phyloP scores from a whole-genome alignment of 257 asterid species.

The Solanum clarkiae region DNA sequence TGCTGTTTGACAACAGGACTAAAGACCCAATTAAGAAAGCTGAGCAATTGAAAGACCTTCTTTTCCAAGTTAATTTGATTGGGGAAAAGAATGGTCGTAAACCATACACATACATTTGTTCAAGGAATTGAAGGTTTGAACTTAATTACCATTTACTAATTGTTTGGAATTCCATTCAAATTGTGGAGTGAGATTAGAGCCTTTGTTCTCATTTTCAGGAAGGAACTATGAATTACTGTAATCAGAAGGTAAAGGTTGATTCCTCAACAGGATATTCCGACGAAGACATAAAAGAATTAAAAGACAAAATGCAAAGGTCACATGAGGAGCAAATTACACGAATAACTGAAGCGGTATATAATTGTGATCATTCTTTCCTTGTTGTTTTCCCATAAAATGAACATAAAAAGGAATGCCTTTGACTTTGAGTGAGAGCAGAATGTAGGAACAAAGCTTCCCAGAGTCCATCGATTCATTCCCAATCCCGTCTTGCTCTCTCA shows the following conservation, averaged over 20 bases:
- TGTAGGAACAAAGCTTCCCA: too few species aligned
- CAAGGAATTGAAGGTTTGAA: constrained; percentile 22
- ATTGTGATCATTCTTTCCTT: background rate
- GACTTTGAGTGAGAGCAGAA: too few species aligned
- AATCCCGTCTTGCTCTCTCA: too few species aligned
- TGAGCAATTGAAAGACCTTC: constrained; percentile 32
- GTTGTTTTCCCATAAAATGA: too few species aligned
- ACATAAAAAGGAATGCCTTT: too few species aligned
- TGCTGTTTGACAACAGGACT: constrained; percentile 51
- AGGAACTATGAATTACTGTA: constrained; percentile 17
- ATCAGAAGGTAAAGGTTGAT: constrained; percentile 29
- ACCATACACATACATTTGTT: constrained; percentile 40
- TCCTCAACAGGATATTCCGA: constrained; percentile 30
- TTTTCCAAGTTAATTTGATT: constrained; percentile 34
- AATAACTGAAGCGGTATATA: constrained; percentile 36
- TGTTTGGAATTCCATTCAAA: background rate
- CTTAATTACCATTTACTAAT: background rate
- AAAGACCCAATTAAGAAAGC: constrained; percentile 19
- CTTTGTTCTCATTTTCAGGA: constrained; percentile 16
- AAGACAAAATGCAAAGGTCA: constrained; percentile 24
- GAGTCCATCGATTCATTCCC: too few species aligned
- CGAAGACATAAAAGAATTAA: constrained; percentile 28
- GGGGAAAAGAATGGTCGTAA: constrained; percentile 29
- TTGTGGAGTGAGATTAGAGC: background rate
- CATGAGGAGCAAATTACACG: constrained; percentile 33